Evolutionary conservation across 495 filamentous ascomycete genomes (phyloP), one percentile per base, ranked within the genome.

Genomic region (Xylaria palmicola): DNA sequence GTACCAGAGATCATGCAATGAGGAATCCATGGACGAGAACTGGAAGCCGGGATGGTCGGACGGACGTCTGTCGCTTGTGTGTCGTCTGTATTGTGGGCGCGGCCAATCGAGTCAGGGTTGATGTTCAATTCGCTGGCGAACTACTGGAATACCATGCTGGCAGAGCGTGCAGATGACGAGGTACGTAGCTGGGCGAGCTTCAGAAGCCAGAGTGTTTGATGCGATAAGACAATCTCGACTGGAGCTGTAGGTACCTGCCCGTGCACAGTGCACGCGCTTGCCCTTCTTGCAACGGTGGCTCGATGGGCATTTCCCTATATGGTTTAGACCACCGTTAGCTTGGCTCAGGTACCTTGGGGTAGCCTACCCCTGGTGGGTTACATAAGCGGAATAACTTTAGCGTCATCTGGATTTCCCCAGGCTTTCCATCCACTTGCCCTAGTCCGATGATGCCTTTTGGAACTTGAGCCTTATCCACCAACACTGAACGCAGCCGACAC

Each of bases 1-100:
- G 79, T 93, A 88, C 92, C 92, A 96, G 74, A 93, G 81, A 73
- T 92, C 85, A 74, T 87, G 87, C 72, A 96, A 74, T 81, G 92
- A 91, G 65, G 81, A 82, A 81, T 85, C 82, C 82, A 85, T 85
- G 79, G 65, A 58, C 57, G 53, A 59, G 26, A 26, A 13, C 51
- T 26, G 36, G 19, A 53, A 17, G 17, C 17, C 6, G 0, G 24
- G 19, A 37, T 24, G 17, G 6, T 32, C 17, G 29, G 47, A 15
- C 24, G 27, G 0, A 29, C 34, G 48, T 50, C 47, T 50, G n/a
- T 50, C n/a, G 30, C 36, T 52, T 19, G 22, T 19, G 5, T 32
- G 49, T 53, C 1, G 15, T 32, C 13, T 13, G 8, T n/a, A 13
- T 19, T 13, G 27, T 32, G 8, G 36, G 20, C 10, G 24, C 19